Evolutionary conservation across 176 grass and related monocot species (phyloP), one percentile per base, ranked within the genome.

Genomic region (Carex pumila): DNA sequence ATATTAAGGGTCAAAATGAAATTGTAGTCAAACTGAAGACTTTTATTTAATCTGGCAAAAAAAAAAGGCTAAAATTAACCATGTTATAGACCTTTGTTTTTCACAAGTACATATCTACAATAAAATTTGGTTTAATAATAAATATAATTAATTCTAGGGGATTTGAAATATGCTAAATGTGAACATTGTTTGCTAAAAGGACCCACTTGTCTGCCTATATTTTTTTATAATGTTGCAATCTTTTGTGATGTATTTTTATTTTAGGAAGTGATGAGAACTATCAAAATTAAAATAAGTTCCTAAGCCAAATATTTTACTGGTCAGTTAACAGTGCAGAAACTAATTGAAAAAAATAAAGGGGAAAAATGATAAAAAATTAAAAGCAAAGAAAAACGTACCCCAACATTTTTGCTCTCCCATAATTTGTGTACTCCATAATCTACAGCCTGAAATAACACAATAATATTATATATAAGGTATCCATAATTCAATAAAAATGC

Each of bases 381-480:
- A 21, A 50, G 49, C 36, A 45, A 21, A 83, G 18, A 86, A 12
- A 81, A 72, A 22, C 13, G 81, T 90, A 97, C 91, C 84, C 91
- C 89, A 55, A 89, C 2, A 73, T 97, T 97, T 80, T 97, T 97
- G 84, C 82, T 85, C 65, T 97, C 88, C 91, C 94, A 97, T 53
- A 94, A 13, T 81, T 92, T 97, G 78, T 89, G 74, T 64, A 97
- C 91, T 13, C 91, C 89, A 79, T 94, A 97, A 54, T 97, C 94
- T 21, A 97, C 91, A 15, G 84, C 84, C 94, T 97, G 86, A 83
- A 87, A 30, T 17, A 13, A 72, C 25, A 84, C 17, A 76, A 85
- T 13, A 30, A 29, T 12, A 57, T 19, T 4, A 3, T 25, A 15
- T 36, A 66, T 25, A 25, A 45, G 2, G 8, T 9, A 71, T 71